Conservation (phyloP, 2,329 filamentous ascomycete species). For the Knufia fluminis region DNA sequence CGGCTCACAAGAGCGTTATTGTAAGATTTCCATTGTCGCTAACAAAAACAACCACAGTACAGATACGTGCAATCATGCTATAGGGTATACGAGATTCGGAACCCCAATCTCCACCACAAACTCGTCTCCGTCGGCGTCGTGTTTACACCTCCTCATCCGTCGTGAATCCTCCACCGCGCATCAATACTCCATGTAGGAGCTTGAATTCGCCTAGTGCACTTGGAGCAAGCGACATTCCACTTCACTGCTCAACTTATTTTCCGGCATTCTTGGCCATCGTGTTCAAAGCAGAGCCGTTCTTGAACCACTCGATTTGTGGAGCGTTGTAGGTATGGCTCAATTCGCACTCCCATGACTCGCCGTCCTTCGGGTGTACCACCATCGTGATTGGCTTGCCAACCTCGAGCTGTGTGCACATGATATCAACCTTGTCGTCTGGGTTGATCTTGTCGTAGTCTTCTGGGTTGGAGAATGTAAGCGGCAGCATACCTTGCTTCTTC, state of each 20-base stretch:
- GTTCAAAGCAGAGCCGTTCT: constrained; percentile 94
- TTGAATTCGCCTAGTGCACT: not conserved
- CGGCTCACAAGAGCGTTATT: not conserved
- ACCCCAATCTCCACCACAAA: not conserved
- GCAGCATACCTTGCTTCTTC: constrained; percentile 99
- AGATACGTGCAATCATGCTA: not conserved
- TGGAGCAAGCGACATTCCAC: not conserved
- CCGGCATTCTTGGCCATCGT: constrained; percentile 76
- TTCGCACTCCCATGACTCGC: constrained; percentile 68
- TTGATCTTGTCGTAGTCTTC: constrained; percentile 97
- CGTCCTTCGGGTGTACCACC: constrained; percentile 83
- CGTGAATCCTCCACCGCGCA: not conserved
- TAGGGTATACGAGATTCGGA: not conserved
- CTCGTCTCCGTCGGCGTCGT: not conserved
- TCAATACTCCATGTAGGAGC: not conserved
- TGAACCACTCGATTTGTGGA: constrained; percentile 97
- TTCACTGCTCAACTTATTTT: no score
- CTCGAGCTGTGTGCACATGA: constrained; percentile 77
- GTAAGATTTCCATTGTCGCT: not conserved
- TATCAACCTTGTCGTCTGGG: constrained; percentile 83
- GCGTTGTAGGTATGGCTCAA: constrained; percentile 97
- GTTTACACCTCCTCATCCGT: not conserved
- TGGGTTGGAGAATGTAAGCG: constrained; percentile 86
- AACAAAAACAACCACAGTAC: not conserved
- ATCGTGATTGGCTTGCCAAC: constrained; percentile 91